Percentiles rank a stretch among this genome's conserved stretches.
Conservation (phyloP, 1,139 yeast species). For the Taphrina communis region DNA sequence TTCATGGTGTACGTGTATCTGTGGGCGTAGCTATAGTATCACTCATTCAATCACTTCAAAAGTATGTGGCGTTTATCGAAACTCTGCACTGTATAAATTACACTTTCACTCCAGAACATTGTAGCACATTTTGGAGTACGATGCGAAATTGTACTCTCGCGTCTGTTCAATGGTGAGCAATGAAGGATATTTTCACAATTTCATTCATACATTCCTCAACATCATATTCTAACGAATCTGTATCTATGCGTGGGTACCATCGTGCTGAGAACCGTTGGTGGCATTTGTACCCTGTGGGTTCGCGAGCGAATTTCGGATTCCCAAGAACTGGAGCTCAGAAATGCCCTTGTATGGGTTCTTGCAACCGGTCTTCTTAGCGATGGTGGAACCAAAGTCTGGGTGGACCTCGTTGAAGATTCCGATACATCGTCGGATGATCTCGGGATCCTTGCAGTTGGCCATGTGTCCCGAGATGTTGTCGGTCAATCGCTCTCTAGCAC, state of each 20-base stretch:
- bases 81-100: no score
- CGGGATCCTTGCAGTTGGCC: constrained; percentile 65
- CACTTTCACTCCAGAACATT: no score
- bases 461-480: constrained; percentile 83
- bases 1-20: no score
- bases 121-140: no score
- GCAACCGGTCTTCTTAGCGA: constrained; percentile 63
- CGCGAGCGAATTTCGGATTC: constrained; percentile 21
- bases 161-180: no score
- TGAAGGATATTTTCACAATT: background rate
- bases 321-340: constrained; percentile 27
- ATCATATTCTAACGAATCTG: background rate
- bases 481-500: constrained; percentile 82
- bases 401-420: constrained; percentile 77
- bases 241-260: constrained; percentile 31
- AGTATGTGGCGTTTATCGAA: no score
- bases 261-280: constrained; percentile 39
- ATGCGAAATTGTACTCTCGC: no score
- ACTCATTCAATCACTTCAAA: no score
- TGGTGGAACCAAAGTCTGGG: constrained; percentile 64
- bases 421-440: constrained; percentile 78
- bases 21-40: no score
- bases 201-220: background rate
- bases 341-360: constrained; percentile 40
- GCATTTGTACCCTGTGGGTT: constrained; percentile 19